Evolutionary conservation across 1,139 yeast species (phyloP).

Genomic region (Hansenula sp.): DNA sequence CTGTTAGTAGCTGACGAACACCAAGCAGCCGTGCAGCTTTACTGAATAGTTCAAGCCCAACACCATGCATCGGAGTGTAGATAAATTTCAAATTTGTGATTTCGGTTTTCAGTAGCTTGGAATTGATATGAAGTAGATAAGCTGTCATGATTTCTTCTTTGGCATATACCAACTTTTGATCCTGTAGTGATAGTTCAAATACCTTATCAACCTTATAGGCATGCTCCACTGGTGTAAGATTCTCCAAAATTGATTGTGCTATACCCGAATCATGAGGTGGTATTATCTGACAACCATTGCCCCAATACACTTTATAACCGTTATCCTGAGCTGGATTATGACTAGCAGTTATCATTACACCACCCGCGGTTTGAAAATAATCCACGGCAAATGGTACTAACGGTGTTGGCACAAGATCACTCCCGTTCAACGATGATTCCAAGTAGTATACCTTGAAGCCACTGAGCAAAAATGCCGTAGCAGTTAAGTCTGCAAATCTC

Average conservation of each 20-base stretch:
- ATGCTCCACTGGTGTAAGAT: constrained; percentile 48
- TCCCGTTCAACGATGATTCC: constrained; percentile 27
- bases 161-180: constrained; percentile 16
- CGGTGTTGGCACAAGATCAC: constrained; percentile 75
- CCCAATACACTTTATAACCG: constrained; percentile 93
- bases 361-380: constrained; percentile 58
- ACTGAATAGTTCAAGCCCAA: constrained; percentile 53
- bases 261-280: constrained; percentile 84
- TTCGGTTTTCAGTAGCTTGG: constrained; percentile 24
- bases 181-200: constrained; percentile 11
- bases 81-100: constrained; percentile 40
- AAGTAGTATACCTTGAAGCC: constrained; percentile 70
- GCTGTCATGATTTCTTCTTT: constrained; percentile 24
- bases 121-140: constrained; percentile 33
- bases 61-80: constrained; percentile 96
- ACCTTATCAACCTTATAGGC: constrained; percentile 17
- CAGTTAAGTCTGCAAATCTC: constrained; percentile 75
- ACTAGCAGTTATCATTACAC: constrained; percentile 95
- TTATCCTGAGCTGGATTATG: constrained; percentile 93
- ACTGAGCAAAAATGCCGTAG: constrained; percentile 62
- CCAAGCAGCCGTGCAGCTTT: constrained; percentile 29
- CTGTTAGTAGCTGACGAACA: constrained; percentile 31
- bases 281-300: constrained; percentile 92
- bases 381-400: constrained; percentile 87
- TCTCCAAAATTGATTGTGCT: constrained; percentile 55